Evolutionary conservation across 805 yeast species (phyloP), one percentile per base, ranked within the genome.

Genomic region (Saccharomycopsis schoenii): DNA sequence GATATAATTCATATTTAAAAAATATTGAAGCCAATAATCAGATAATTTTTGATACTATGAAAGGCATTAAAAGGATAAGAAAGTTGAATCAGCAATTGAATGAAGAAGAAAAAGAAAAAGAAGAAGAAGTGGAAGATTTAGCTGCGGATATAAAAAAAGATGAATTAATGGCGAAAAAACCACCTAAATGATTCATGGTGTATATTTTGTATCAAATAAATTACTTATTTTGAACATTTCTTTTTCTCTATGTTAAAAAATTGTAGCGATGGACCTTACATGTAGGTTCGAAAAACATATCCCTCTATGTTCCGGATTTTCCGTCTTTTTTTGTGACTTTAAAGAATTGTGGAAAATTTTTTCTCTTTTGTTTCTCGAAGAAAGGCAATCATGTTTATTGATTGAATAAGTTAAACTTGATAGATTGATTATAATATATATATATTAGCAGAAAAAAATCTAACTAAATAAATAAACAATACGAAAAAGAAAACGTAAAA

Each of bases 1-100:
- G 58, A 64, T 68, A 54, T 64, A 68, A 67, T 64, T 56, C 54
- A 64, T 66, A 34, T 47, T 58, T 63, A 14, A 39, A 51, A 42
- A 41, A 51, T 9, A 43, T 55, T 6, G 37, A 55, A 17, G 17
- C 34, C 2, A 24, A 43, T 25, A 55, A 59, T 25, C 17, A 34
- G 29, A n/a, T 34, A 12, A 41, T 24, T 9, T 34, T 55, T 11
- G 41, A 55, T 19, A 29, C 25, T 9, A 55, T 55, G 56, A 52
- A 52, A n/a, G 41, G 29, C 40, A 52, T 52, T 34, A 52, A 34
- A 17, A 52, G 29, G 40, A 29, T 34, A 14, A 34, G 41, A 52
- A 34, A 52, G n/a, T 19, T 29, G 17, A 52, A 52, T 21, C 25
- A 9, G 21, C 41, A 29, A 9, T 52, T 52, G 15, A 25, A 52